phyloP scores from a whole-genome alignment of 208 protist species.

The Trichomonas gallinae region DNA sequence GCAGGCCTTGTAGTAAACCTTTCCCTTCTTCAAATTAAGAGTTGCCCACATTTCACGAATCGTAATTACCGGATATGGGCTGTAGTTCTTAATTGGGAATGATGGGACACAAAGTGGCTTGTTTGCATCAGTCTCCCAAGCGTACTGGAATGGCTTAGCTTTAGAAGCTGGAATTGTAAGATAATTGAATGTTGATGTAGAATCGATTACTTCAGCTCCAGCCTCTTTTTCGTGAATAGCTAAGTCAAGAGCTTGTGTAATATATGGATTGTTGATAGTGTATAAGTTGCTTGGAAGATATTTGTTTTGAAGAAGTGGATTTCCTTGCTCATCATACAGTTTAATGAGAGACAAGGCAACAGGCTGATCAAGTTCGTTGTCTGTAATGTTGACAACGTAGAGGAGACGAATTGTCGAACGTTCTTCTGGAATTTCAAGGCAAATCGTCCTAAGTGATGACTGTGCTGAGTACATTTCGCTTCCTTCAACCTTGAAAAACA shows the following conservation, averaged over 20 bases:
- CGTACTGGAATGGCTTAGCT: neutral
- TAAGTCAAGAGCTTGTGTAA: neutral
- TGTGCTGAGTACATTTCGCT: neutral
- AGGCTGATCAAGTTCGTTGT: neutral
- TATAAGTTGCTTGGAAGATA: neutral
- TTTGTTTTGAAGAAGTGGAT: neutral
- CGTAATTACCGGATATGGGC: neutral
- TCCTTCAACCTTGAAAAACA: neutral
- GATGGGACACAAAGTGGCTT: neutral
- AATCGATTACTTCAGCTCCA: neutral
- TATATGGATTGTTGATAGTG: neutral
- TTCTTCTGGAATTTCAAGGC: neutral
- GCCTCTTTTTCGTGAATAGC: neutral
- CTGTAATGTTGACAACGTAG: neutral
- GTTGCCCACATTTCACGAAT: neutral
- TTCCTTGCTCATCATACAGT: neutral
- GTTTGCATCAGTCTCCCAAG: neutral
- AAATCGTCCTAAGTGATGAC: neutral
- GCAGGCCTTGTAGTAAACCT: neutral
- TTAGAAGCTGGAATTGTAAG: neutral
- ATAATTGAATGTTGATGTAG: neutral
- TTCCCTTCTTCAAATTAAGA: neutral
- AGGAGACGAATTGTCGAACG: neutral
- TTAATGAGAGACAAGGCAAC: neutral
- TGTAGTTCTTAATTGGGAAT: neutral